Conservation (phyloP, 176 grass and related monocot species). For the Eragrostis curvula region DNA sequence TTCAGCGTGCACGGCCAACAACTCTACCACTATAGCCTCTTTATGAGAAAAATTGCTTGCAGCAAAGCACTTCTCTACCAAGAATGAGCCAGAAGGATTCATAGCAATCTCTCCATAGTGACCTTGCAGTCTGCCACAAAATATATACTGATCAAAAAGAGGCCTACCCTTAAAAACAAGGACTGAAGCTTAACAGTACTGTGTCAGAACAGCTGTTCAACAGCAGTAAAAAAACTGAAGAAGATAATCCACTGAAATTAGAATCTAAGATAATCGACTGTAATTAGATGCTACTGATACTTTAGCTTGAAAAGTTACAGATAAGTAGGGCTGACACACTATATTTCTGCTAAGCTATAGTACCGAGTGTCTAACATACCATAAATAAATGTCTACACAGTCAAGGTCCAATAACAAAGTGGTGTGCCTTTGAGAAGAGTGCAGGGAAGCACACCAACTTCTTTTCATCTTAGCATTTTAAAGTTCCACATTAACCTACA, state of each 20-base stretch:
- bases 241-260: too few species aligned
- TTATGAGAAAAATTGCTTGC: constrained; percentile 82
- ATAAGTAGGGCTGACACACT: not conserved
- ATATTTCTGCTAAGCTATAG: not conserved
- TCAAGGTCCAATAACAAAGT: not conserved
- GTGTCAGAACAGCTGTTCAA: not conserved
- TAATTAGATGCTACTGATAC: constrained; percentile 7
- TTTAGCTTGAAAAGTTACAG: constrained; percentile 10
- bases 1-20: constrained; percentile 62
- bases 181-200: not conserved
- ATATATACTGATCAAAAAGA: constrained; percentile 20
- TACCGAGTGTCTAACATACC: not conserved
- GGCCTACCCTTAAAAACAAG: not conserved
- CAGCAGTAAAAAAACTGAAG: constrained; percentile 9
- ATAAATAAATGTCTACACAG: not conserved
- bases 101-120: constrained; percentile 83
- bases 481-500: not conserved
- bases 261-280: constrained; percentile 9
- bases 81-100: constrained; percentile 81
- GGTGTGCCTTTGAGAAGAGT: not conserved
- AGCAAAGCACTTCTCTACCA: constrained; percentile 90
- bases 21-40: constrained; percentile 75
- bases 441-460: not conserved
- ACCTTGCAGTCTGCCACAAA: constrained; percentile 63
- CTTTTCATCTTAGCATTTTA: not conserved